Base-by-base conservation (phyloP, 257 asterid species). In the Thymus mandschuricus region DNA sequence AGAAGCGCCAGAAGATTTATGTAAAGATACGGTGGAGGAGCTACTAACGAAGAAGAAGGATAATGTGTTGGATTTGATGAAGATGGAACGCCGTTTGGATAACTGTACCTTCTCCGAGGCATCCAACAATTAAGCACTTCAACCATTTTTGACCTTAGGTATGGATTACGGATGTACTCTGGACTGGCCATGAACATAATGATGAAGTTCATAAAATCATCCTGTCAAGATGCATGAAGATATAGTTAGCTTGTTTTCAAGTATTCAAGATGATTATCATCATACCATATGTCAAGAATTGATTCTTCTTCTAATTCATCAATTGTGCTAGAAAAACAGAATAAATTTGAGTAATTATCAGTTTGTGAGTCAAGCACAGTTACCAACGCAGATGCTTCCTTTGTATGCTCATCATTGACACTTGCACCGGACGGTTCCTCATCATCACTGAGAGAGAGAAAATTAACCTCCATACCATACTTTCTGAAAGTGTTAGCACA, bases 181-280 rank as follows among this genome's bases (percentile, higher is more conserved):
- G 97, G 96, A 73, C 98, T 89, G 55, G 89, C 98, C 99, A 95
- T 95, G 91, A 91, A 95, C 99, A 95, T 95, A 77, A 95, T 89
- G 74, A 95, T 91, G 87, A 95, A 89, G 80, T 95, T 95, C 98
- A 92, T 91, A 79, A 91, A 95, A 69, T 95, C 99, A 61, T 91
- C 99, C 99, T 94, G 81, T 67, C 75, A 69, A 74, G 69, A 81
- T 4, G 41, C 12, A 33, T 6, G 60, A 50, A 65, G 35, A 63
- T 33, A 45, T 66, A n/a, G n/a, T n/a, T n/a, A n/a, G n/a, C 64
- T 56, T 12, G 11, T 61, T 27, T 73, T 72, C 64, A 70, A 64
- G 68, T 43, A 73, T 30, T 57, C 65, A 45, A 69, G 69, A 73
- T 67, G 57, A 61, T 35, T 41, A 61, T 65, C 54, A 63, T n/a